Conservation (phyloP, 2,329 filamentous ascomycete species). For the Alternaria alternata region DNA sequence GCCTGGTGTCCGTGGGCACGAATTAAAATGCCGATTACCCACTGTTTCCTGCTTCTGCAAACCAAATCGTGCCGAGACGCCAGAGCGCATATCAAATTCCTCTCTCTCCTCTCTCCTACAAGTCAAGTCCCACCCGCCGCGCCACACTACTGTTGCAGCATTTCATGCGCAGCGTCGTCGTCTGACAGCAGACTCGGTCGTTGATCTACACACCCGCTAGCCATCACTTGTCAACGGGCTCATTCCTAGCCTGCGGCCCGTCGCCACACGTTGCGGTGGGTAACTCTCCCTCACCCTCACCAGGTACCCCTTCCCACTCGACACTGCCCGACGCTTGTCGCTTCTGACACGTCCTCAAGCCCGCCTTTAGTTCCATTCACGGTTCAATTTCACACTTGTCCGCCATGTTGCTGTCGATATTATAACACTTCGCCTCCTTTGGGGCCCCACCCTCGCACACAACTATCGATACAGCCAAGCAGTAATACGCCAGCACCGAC, state of each 20-base stretch:
- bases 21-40: slow-evolving; percentile 18
- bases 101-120: slow-evolving; percentile 21
- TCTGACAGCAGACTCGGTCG: slow-evolving; percentile 15
- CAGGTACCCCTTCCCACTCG: slow-evolving; percentile 41
- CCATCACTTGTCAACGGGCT: slow-evolving; percentile 19
- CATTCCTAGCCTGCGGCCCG: slow-evolving; percentile 33
- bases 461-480: slow-evolving; percentile 22
- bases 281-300: slow-evolving; percentile 43
- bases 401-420: slow-evolving; percentile 49
- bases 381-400: slow-evolving; percentile 38
- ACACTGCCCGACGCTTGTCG: slow-evolving; percentile 28
- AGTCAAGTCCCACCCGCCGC: slow-evolving; percentile 15
- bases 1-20: slow-evolving; percentile 17
- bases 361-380: slow-evolving; percentile 35
- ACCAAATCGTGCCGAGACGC: slow-evolving; percentile 22
- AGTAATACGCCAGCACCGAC: slow-evolving; percentile 11
- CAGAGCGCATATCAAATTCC: slow-evolving; percentile 34
- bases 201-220: slow-evolving; percentile 19
- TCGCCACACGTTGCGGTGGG: slow-evolving; percentile 46
- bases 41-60: slow-evolving; percentile 14
- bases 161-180: slow-evolving; percentile 17
- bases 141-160: slow-evolving; percentile 29
- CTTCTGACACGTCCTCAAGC: slow-evolving; percentile 33
- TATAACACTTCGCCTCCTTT: slow-evolving; percentile 48
- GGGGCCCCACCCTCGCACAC: slow-evolving; percentile 41